Evolutionary conservation across 352 stramenopile species (phyloP), one percentile per base, ranked within the genome.

Genomic region (Globisporangium spinosum): DNA sequence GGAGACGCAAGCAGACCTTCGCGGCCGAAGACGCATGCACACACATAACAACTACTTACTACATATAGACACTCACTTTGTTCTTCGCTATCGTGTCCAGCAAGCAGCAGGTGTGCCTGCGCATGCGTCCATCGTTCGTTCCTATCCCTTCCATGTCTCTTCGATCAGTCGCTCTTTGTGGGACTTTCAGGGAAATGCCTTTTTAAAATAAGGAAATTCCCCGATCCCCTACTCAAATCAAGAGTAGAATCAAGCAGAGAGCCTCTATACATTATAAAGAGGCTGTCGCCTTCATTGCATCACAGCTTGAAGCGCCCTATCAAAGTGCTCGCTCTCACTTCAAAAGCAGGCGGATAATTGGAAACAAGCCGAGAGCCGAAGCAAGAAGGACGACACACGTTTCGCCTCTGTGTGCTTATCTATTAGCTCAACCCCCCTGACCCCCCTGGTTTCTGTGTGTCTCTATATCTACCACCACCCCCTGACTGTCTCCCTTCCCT

Each of bases 31-130:
- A 23, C 43, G 17, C 43, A 23, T 22, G 43, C 43, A 23, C 23
- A 7, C 23, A 58, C 51, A 25, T 58, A 34, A 35, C 51, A 57
- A 58, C 53, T 13, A 58, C 53, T 58, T 32, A 58, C 53, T 58
- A 23, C 53, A 58, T 58, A 58, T 58, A 58, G 53, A 58, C 23
- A 6, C 53, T 7, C 53, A 38, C 12, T 56, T 56, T 56, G 49
- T 32, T 56, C n/a, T 56, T 29, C 22, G 2, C 10, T 40, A 40
- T 13, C 22, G 22, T 55, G 20, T 17, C 47, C 8, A 29, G 12
- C 12, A n/a, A 47, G 40, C 40, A 55, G 47, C 29, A 32, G 29
- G 29, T 32, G 29, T 32, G 4, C 29, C 29, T 32, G 29, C 4
- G 29, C 43, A 22, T 51, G 20, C 43, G 15, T 49, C 15, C 5